A percentile compares a stretch with the other conserved stretches of the same genome.
phyloP scores from a whole-genome alignment of 805 yeast genomes.

The Saccharomycopsis vini region DNA sequence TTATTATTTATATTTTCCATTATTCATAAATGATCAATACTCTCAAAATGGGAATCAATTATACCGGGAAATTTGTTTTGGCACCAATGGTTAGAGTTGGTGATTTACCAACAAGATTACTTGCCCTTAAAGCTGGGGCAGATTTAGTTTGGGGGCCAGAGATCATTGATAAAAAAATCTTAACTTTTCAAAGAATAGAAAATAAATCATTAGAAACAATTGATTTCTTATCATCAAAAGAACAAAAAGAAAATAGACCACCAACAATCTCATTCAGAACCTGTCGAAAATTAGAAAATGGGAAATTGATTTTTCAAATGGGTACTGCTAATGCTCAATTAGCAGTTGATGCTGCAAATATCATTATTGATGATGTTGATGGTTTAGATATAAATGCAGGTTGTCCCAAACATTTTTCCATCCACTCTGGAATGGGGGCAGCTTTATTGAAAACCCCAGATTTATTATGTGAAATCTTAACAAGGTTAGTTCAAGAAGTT shows the following conservation, averaged over 20 bases:
- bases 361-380: constrained; percentile 77
- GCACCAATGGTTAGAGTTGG: constrained; percentile 98
- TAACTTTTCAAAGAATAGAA: constrained; percentile 56
- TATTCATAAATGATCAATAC: neutral
- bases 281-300: constrained; percentile 49
- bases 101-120: constrained; percentile 80
- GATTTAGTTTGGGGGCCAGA: constrained; percentile 96
- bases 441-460: constrained; percentile 82
- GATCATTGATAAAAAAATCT: constrained; percentile 75
- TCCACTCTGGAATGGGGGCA: constrained; percentile 97
- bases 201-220: constrained; percentile 51
- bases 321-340: constrained; percentile 79
- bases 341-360: constrained; percentile 81
- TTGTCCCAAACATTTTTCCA: constrained; percentile 92
- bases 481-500: constrained; percentile 62
- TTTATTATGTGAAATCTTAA: constrained; percentile 57
- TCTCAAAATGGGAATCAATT: constrained; percentile 39
- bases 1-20: too few species aligned
- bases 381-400: constrained; percentile 95
- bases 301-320: constrained; percentile 73
- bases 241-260: constrained; percentile 26
- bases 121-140: constrained; percentile 78
- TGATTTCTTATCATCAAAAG: constrained; percentile 40
- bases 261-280: constrained; percentile 68
- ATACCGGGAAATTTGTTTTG: constrained; percentile 68